A percentile compares a stretch with the other conserved stretches of the same genome.
Conservation (phyloP, 2,329 filamentous ascomycete species). For the Fusarium mexicanum region DNA sequence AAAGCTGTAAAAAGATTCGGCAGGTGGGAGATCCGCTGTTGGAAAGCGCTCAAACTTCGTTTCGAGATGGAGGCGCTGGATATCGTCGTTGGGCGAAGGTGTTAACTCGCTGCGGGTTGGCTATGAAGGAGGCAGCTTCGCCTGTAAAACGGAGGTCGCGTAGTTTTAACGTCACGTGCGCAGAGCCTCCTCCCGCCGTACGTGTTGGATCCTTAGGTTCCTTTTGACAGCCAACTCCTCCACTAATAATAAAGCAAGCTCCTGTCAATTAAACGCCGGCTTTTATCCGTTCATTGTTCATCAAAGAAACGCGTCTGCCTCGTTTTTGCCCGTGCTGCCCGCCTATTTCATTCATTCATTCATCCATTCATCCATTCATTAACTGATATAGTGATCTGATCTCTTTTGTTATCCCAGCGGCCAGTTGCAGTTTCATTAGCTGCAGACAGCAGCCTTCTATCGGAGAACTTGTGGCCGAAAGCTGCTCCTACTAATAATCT, state of each 20-base stretch:
- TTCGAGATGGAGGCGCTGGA: conserved; percentile 36
- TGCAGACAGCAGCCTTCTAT: conserved; percentile 7
- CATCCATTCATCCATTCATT: background rate
- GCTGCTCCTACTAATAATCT: conserved; percentile 23
- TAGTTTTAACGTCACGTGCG: conserved; percentile 58
- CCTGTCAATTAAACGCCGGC: conserved; percentile 21
- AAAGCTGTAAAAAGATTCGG: conserved; percentile 8
- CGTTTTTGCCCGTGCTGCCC: conserved; percentile 29
- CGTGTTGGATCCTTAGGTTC: background rate
- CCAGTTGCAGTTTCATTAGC: conserved; percentile 7
- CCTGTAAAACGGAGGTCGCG: conserved; percentile 46
- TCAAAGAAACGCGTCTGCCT: conserved; percentile 30
- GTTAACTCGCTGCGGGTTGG: conserved; percentile 39
- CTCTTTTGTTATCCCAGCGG: background rate
- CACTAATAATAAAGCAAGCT: background rate
- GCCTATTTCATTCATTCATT: conserved; percentile 7
- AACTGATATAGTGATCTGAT: background rate
- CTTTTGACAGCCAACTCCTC: background rate
- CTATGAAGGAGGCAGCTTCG: conserved; percentile 47
- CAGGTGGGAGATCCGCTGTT: conserved; percentile 3
- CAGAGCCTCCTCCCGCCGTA: conserved; percentile 25
- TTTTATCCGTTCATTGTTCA: conserved; percentile 40
- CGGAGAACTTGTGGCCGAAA: conserved; percentile 4
- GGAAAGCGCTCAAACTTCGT: conserved; percentile 18
- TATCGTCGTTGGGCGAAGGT: conserved; percentile 40